Base-by-base conservation (phyloP, 805 yeast species). In the Blastobotrys attinorum region DNA sequence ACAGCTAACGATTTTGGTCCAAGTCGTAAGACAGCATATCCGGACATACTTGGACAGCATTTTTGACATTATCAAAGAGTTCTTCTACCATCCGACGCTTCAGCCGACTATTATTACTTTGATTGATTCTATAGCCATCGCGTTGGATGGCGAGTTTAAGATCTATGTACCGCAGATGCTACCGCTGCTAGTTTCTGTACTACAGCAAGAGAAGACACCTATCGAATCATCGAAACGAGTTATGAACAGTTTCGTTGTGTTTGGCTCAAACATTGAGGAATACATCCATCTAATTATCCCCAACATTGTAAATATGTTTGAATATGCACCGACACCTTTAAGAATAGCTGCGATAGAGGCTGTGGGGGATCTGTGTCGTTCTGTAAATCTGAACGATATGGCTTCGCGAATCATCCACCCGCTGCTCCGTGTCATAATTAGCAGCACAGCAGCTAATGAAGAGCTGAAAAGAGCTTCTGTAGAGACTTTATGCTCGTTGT, bases 111-210 rank as follows among this genome's bases (percentile, higher is more conserved):
- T 90, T 18, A 76, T 92, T 31, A 76, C 80, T 20, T 73, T 90
- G 27, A 76, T 89, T 18, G 97, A 90, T 58, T 77, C 88, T 2
- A 76, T 92, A 23, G 84, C 96, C 0, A 76, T 75, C 42, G 88
- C 97, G 0, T 67, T 92, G 40, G 95, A 87, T 45, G 94, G 95
- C 5, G 98, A 92, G 57, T 92, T 92, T 67, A 92, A 87, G 54
- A 71, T 81, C 60, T 81, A 82, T 57, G 68, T 92, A 47, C 84
- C 96, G 1, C 78, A 78, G 21, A 76, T 92, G 1, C 70, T 92
- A 34, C 85, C 92, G 0, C 66, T 85, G 34, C 70, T 92, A 56
- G 66, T 92, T 36, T 80, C 81, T 39, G 82, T 86, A 3, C 68
- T 92, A 40, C 94, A 85, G 43, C 77, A 76, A 42, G 73, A 70